phyloP scores from a whole-genome alignment of 2,329 filamentous ascomycete species.

The Elsinoe fawcettii region DNA sequence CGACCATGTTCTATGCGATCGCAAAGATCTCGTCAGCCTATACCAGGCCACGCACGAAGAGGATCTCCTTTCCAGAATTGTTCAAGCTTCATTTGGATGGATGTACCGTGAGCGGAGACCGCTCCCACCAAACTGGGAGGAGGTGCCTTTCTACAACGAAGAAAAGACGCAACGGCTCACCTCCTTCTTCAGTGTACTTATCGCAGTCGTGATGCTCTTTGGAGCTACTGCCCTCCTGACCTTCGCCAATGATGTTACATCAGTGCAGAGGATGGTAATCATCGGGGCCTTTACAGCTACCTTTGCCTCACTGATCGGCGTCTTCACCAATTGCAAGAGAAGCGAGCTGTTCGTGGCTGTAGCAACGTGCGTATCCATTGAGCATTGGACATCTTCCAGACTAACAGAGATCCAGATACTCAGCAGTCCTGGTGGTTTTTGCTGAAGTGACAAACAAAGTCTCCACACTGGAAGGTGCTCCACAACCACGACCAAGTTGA shows the following conservation, averaged over 20 bases:
- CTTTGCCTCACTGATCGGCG: neutral
- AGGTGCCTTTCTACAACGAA: neutral
- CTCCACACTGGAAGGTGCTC: too few species aligned
- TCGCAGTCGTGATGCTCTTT: neutral
- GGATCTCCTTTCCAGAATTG: neutral
- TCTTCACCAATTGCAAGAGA: constrained; percentile 1
- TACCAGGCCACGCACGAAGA: neutral
- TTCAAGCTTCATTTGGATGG: neutral
- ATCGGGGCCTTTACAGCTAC: neutral
- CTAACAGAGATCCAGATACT: neutral
- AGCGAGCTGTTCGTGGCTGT: neutral
- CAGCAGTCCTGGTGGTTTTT: neutral
- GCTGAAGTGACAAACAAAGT: constrained; percentile 2
- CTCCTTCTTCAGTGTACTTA: neutral
- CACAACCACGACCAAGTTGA: too few species aligned
- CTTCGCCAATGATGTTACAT: neutral
- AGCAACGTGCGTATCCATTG: neutral
- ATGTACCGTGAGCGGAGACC: neutral
- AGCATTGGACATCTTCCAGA: too few species aligned
- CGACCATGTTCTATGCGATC: neutral
- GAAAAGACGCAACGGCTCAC: neutral
- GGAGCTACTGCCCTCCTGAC: neutral
- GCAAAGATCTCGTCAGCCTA: neutral
- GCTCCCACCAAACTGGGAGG: neutral
- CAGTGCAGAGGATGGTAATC: neutral